Evolutionary conservation across 441 rosid species (phyloP).

Genomic region (Adansonia grandidieri): DNA sequence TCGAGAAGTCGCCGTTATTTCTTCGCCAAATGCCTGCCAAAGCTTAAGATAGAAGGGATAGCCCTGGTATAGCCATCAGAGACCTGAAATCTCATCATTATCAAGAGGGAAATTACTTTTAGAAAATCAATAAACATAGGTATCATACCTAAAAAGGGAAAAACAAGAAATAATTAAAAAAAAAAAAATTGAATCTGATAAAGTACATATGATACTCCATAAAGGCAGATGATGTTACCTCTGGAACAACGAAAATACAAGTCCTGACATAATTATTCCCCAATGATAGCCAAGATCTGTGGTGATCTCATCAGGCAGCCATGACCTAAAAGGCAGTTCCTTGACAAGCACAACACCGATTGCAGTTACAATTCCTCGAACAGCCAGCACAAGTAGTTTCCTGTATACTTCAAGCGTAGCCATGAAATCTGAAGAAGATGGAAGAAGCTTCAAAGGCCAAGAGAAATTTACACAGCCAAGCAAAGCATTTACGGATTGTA

Average conservation of each 20-base stretch:
- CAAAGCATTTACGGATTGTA: slow-evolving; percentile 64
- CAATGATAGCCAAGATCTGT: slow-evolving; percentile 74
- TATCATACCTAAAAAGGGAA: no score
- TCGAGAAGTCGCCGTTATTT: slow-evolving; percentile 65
- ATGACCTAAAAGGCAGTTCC: slow-evolving; percentile 87
- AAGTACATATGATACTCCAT: not conserved
- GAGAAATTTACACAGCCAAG: slow-evolving; percentile 65
- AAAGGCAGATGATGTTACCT: slow-evolving; percentile 53
- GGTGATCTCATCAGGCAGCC: slow-evolving; percentile 87
- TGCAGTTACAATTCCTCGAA: slow-evolving; percentile 67
- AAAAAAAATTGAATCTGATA: not conserved
- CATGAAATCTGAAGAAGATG: slow-evolving; percentile 50
- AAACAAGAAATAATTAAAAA: no score
- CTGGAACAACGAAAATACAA: slow-evolving; percentile 70
- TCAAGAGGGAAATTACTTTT: no score
- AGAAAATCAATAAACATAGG: no score
- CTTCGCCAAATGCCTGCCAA: slow-evolving; percentile 73
- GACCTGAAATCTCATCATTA: slow-evolving; percentile 56
- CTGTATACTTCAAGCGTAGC: slow-evolving; percentile 47
- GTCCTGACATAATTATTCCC: slow-evolving; percentile 82
- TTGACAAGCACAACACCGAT: slow-evolving; percentile 71
- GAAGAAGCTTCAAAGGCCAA: slow-evolving; percentile 58
- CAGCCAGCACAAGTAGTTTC: slow-evolving; percentile 50
- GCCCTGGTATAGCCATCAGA: slow-evolving; percentile 68
- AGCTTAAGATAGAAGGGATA: slow-evolving; percentile 77